Evolutionary conservation across 1,284 basidiomycete species (phyloP), one percentile per base, ranked within the genome.

Genomic region (Fistulinella cinereoalba): DNA sequence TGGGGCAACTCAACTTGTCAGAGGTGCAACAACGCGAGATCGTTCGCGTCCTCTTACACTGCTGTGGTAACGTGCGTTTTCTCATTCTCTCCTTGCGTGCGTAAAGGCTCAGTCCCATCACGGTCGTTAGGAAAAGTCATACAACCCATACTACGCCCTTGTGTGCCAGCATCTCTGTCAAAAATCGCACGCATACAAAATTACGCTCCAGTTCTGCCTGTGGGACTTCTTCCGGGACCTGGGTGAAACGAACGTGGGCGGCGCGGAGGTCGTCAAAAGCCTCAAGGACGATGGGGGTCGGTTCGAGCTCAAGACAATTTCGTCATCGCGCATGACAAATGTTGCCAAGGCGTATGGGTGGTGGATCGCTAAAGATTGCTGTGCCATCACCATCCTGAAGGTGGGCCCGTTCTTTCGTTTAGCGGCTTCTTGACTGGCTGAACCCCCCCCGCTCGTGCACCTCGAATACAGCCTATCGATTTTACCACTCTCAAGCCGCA

Each of bases 221-320:
- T 99, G 97, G 97, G 97, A 99, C 66, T 95, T 98, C 62, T 70
- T 99, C 28, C 86, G 96, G 10, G 91, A 92, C 52, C 72, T 99
- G 24, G 94, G 93, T 15, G 92, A 97, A 67, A 80, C 73, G 15
- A 77, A 72, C 32, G 89, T 95, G 25, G 92, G 92, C 2, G 93
- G 93, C 3, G 77, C 78, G 0, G 88, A 87, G 56, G 74, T 91
- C 40, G 73, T 92, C 55, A 88, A 87, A 61, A 80, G 73, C 49
- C 62, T 80, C 28, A 72, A 74, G 51, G 79, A 78, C 19, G 74
- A 74, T 23, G 66, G 56, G n/a, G 64, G 68, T 15, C 72, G 65
- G 7, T 76, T 78, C 42, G 73, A 78, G 37, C 54, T 73, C 34
- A 76, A 79, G 57, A 77, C 74, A 40, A 73, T 90, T 23, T 83